A percentile compares a stretch with the other conserved stretches of the same genome.
phyloP scores from a whole-genome alignment of 768 basidiomycete genomes.

The Auricularia cornea region DNA sequence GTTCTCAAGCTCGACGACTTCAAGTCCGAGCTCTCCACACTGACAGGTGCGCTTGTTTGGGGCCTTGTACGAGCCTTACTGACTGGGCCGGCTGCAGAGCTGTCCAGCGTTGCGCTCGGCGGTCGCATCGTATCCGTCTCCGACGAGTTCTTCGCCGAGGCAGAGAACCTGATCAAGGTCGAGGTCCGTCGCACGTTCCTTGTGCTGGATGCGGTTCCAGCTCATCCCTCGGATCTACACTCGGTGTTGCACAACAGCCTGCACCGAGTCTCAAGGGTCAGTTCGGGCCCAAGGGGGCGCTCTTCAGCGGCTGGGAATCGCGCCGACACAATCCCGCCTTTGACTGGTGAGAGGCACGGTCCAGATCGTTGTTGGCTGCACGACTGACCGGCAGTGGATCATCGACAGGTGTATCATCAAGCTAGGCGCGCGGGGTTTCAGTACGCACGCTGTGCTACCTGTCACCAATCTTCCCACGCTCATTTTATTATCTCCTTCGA shows the following conservation, averaged over 20 bases:
- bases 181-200: conserved; percentile 57
- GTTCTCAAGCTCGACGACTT: neutral
- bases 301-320: conserved; percentile 92
- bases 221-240: neutral
- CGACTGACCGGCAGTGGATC: neutral
- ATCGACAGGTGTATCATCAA: conserved; percentile 74
- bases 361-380: neutral
- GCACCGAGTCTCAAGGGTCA: conserved; percentile 88
- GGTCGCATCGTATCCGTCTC: conserved; percentile 68
- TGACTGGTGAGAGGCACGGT: conserved; percentile 60
- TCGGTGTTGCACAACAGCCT: conserved; percentile 42
- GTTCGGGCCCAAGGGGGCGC: conserved; percentile 90
- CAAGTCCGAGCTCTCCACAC: neutral
- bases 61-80: neutral
- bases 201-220: no score
- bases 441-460: neutral
- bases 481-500: neutral
- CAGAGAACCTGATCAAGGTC: conserved; percentile 71
- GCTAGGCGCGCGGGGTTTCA: conserved; percentile 65
- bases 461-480: neutral
- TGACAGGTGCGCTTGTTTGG: neutral
- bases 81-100: conserved; percentile 43
- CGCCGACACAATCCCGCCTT: conserved; percentile 79
- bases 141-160: conserved; percentile 95
- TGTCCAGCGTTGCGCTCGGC: conserved; percentile 81